Conservation (phyloP, 148 eudicot species). For the Arctostaphylos glauca region DNA sequence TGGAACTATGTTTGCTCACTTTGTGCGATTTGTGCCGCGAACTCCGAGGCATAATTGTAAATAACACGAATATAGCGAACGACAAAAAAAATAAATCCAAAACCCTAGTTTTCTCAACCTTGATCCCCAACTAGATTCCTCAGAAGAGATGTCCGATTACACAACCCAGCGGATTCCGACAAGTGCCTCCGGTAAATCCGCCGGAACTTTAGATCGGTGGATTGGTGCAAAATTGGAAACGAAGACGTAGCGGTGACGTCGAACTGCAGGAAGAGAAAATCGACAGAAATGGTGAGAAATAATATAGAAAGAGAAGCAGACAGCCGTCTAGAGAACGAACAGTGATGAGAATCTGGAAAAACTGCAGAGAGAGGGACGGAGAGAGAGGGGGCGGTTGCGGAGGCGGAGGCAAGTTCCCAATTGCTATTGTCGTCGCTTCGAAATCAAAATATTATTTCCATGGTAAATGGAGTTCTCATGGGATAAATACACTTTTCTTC, state of each 20-base stretch:
- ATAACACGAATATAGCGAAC: neutral
- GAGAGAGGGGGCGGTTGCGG: neutral
- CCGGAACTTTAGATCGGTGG: slow-evolving; percentile 10
- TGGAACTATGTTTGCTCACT: slow-evolving; percentile 68
- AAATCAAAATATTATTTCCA: neutral
- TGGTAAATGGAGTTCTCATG: neutral
- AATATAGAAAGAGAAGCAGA: neutral
- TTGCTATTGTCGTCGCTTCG: neutral
- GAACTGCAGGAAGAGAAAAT: neutral
- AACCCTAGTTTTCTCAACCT: slow-evolving; percentile 15
- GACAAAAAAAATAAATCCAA: neutral
- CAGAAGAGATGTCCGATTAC: neutral
- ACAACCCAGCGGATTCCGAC: neutral
- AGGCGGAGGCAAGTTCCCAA: neutral
- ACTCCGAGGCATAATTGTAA: slow-evolving; percentile 70
- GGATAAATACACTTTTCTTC: neutral
- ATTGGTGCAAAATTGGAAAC: neutral
- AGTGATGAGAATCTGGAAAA: neutral
- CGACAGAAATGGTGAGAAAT: slow-evolving; percentile 4
- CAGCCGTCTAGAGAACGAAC: neutral
- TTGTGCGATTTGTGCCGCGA: slow-evolving; percentile 81
- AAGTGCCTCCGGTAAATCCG: neutral
- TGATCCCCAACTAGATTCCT: neutral
- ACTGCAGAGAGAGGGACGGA: neutral
- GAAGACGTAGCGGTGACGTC: neutral